These are phyloP conservation scores for Limnomonas spitsbergensis DNA, from an alignment of 139 green algal species.

Conservation along the genomic window DNA sequence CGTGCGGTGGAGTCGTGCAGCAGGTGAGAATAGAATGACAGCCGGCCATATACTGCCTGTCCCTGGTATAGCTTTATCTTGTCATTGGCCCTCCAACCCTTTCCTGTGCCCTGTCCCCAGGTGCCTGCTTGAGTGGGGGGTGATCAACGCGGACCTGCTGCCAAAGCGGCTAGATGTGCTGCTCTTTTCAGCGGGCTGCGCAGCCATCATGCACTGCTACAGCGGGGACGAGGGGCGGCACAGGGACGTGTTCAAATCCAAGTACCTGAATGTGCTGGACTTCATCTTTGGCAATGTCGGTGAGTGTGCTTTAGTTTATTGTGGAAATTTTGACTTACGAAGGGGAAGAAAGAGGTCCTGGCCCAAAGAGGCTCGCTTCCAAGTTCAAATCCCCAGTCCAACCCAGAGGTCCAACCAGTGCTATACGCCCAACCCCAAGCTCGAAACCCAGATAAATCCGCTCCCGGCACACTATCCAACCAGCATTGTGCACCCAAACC, in stretches of 20 bases:
- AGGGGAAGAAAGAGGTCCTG: not conserved
- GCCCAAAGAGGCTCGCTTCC: not conserved
- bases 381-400: not conserved
- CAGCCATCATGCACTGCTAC: slow-evolving; percentile 90
- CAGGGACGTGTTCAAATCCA: slow-evolving; percentile 84
- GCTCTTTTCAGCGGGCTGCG: slow-evolving; percentile 71
- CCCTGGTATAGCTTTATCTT: too few relatives aligned
- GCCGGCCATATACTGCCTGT: too few relatives aligned
- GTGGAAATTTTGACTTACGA: not conserved
- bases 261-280: slow-evolving; percentile 92
- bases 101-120: slow-evolving; percentile 1
- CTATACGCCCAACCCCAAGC: too few relatives aligned
- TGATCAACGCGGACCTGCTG: slow-evolving; percentile 16
- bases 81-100: too few relatives aligned
- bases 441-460: too few relatives aligned
- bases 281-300: slow-evolving; percentile 84
- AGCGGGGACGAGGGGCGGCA: slow-evolving; percentile 30
- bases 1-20: too few relatives aligned
- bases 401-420: too few relatives aligned
- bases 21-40: too few relatives aligned
- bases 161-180: slow-evolving; percentile 70
- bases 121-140: slow-evolving; percentile 43
- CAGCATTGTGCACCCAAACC: too few relatives aligned
- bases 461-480: too few relatives aligned
- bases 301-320: slow-evolving; percentile 11